These are phyloP conservation scores for Dillenia suffruticosa DNA, from an alignment of 164 flowering plant genomes.

Conservation along the genomic window DNA sequence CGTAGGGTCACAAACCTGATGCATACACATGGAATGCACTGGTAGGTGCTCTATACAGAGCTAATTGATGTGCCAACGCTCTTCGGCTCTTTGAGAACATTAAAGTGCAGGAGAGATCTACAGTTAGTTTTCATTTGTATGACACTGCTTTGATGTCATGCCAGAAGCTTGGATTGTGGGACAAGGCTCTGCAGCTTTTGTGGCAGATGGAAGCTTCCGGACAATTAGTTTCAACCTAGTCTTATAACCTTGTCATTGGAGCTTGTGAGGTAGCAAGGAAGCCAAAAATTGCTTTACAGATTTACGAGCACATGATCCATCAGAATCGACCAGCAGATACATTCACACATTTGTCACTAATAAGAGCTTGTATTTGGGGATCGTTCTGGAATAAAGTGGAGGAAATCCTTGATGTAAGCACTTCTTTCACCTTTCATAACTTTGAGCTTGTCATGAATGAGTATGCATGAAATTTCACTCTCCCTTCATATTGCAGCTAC, in stretches of 20 bases:
- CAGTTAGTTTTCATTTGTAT: conserved; percentile 49
- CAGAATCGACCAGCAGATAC: conserved; percentile 57
- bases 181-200: conserved; percentile 68
- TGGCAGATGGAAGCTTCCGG: conserved; percentile 83
- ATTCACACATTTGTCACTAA: conserved; percentile 64
- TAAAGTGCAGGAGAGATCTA: conserved; percentile 27
- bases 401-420: conserved; percentile 65
- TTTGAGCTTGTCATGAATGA: background rate
- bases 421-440: background rate
- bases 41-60: conserved; percentile 59
- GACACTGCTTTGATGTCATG: conserved; percentile 71
- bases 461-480: background rate
- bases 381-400: conserved; percentile 67
- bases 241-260: conserved; percentile 74
- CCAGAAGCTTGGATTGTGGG: conserved; percentile 73
- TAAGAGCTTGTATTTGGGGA: conserved; percentile 84
- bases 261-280: conserved; percentile 81
- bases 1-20: conserved; percentile 59
- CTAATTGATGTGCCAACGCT: conserved; percentile 51
- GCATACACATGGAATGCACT: conserved; percentile 81
- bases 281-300: conserved; percentile 75
- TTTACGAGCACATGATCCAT: conserved; percentile 78
- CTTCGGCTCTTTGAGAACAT: conserved; percentile 63
- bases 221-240: conserved; percentile 37
- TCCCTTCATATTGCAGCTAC: background rate